Percentiles rank a stretch among this genome's conserved stretches.
phyloP scores from a whole-genome alignment of 345 rosid species.

The Citropsis articulata region DNA sequence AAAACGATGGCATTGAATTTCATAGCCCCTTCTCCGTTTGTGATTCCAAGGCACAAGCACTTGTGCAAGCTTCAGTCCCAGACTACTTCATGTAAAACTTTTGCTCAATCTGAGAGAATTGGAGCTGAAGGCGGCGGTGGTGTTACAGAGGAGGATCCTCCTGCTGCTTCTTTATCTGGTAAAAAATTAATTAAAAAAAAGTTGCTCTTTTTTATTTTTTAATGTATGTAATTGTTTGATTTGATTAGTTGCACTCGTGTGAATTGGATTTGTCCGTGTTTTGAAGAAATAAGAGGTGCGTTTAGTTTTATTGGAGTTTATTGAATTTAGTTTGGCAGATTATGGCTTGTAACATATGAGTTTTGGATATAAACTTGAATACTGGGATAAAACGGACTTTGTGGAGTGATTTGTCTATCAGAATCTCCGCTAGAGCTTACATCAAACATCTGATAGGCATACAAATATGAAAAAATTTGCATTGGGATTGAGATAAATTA shows the following conservation, averaged over 20 bases:
- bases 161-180: constrained; percentile 43
- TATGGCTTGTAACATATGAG: neutral
- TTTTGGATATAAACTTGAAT: neutral
- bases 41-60: constrained; percentile 22
- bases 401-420: no score
- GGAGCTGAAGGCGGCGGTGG: constrained; percentile 25
- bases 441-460: neutral
- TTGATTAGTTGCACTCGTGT: neutral
- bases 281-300: neutral
- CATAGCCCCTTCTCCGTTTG: constrained; percentile 19
- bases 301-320: neutral
- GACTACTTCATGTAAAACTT: constrained; percentile 21
- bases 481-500: neutral
- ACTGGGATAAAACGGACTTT: neutral
- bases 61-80: constrained; percentile 18
- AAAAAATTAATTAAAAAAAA: neutral
- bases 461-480: neutral
- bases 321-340: neutral
- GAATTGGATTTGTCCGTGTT: neutral
- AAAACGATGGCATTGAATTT: constrained; percentile 38
- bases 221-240: neutral
- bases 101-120: constrained; percentile 38
- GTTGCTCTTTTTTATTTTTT: no score
- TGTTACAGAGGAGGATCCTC: constrained; percentile 39
- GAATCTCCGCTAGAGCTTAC: no score